Evolutionary conservation across 2,329 filamentous ascomycete genomes (phyloP).

Genomic region (Stagonosporopsis vannaccii): DNA sequence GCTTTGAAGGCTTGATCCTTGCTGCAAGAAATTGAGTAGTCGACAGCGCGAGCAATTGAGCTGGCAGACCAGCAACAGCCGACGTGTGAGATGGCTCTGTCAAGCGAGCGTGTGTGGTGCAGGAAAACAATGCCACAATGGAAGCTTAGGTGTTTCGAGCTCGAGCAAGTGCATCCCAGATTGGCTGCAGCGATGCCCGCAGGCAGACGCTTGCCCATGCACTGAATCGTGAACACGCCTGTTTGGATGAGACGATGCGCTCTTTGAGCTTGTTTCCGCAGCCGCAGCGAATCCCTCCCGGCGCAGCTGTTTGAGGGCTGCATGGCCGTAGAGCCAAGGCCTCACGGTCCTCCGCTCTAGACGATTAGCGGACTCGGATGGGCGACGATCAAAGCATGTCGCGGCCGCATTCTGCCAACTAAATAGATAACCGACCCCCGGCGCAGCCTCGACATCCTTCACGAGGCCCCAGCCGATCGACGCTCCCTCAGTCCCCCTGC

Average conservation of each 20-base stretch:
- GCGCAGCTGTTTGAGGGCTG: slow-evolving; percentile 2
- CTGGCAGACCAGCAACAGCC: neutral
- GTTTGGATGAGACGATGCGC: slow-evolving; percentile 12
- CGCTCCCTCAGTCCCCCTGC: slow-evolving; percentile 8
- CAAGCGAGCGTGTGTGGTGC: neutral
- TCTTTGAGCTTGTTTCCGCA: slow-evolving; percentile 22
- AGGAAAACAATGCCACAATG: neutral
- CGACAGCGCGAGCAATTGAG: neutral
- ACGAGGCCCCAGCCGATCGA: slow-evolving; percentile 5
- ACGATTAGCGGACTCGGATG: slow-evolving; percentile 2
- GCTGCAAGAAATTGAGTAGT: neutral
- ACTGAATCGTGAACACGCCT: slow-evolving; percentile 12
- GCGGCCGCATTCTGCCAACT: slow-evolving; percentile 13
- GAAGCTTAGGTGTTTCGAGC: slow-evolving; percentile 5
- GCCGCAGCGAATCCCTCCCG: slow-evolving; percentile 7
- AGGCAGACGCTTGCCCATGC: neutral
- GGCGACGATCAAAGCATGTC: slow-evolving; percentile 15
- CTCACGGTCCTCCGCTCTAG: slow-evolving; percentile 15
- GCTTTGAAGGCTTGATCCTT: slow-evolving; percentile 1
- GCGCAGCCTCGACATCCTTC: slow-evolving; percentile 10
- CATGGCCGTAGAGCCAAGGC: slow-evolving; percentile 1
- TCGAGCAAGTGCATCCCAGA: slow-evolving; percentile 2
- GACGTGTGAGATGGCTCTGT: neutral
- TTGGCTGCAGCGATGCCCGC: slow-evolving; percentile 1
- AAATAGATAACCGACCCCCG: slow-evolving; percentile 9